These are phyloP conservation scores for Ustilago lituana DNA, from an alignment of 1,284 basidiomycete species.

Conservation along the genomic window DNA sequence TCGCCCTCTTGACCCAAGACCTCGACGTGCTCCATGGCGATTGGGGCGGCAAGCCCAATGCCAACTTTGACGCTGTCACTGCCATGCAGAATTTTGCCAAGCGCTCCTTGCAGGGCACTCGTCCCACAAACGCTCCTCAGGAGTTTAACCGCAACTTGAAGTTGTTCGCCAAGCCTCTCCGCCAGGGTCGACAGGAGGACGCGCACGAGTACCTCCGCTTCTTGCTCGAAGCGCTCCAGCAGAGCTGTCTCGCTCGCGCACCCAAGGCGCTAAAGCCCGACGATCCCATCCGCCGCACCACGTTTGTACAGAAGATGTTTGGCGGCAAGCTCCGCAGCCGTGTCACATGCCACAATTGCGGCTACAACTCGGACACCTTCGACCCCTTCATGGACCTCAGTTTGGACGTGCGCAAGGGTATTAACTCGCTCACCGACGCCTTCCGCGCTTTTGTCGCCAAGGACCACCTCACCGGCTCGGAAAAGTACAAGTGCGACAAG, in stretches of 20 bases:
- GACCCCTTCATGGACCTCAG: constrained; percentile 92
- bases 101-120: constrained; percentile 35
- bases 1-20: constrained; percentile 73
- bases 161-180: constrained; percentile 89
- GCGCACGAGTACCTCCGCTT: constrained; percentile 98
- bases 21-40: constrained; percentile 70
- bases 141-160: constrained; percentile 61
- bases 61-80: constrained; percentile 55
- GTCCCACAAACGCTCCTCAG: constrained; percentile 41
- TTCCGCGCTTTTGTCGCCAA: constrained; percentile 83
- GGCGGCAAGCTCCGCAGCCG: constrained; percentile 91
- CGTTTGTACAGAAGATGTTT: constrained; percentile 93
- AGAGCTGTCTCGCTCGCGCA: constrained; percentile 78
- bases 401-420: constrained; percentile 70
- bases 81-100: constrained; percentile 75
- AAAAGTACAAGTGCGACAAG: constrained; percentile 98
- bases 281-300: constrained; percentile 79
- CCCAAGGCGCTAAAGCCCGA: constrained; percentile 73
- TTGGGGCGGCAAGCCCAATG: constrained; percentile 41
- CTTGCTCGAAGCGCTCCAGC: constrained; percentile 89
- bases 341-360: constrained; percentile 86
- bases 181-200: constrained; percentile 92
- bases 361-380: constrained; percentile 92
- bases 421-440: constrained; percentile 77
- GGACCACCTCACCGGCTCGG: constrained; percentile 84